Evolutionary conservation across 2,329 filamentous ascomycete species (phyloP).

Genomic region (Pseudogymnoascus pannorum): DNA sequence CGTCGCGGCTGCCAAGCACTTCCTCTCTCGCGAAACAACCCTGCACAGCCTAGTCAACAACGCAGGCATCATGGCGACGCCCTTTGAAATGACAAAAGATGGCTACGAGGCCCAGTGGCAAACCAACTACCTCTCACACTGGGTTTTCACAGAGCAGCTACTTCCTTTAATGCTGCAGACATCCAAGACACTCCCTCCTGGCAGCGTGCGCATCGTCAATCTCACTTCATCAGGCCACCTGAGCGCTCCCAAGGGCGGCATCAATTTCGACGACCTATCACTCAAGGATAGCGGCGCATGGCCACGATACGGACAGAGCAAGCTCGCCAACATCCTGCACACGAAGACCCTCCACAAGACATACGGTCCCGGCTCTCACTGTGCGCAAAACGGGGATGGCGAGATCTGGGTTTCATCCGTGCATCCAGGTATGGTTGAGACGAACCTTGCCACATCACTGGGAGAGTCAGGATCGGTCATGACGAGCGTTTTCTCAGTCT

Average conservation of each 20-base stretch:
- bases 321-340: conserved; percentile 40
- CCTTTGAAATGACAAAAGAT: conserved; percentile 29
- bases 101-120: conserved; percentile 31
- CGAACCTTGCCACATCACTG: conserved; percentile 21
- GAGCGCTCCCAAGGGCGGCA: conserved; percentile 17
- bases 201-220: conserved; percentile 22
- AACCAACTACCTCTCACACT: conserved; percentile 29
- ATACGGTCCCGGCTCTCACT: conserved; percentile 29
- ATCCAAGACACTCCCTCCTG: conserved; percentile 15
- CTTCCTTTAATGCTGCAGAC: conserved; percentile 20
- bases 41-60: conserved; percentile 37
- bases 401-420: conserved; percentile 35
- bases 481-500: conserved; percentile 14
- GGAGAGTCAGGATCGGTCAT: conserved; percentile 13
- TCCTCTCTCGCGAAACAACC: conserved; percentile 16
- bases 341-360: conserved; percentile 30
- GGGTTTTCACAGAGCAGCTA: conserved; percentile 18
- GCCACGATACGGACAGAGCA: conserved; percentile 39
- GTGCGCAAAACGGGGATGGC: conserved; percentile 25
- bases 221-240: conserved; percentile 19
- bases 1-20: conserved; percentile 21
- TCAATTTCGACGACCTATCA: conserved; percentile 18
- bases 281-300: conserved; percentile 29
- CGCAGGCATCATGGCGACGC: conserved; percentile 35
- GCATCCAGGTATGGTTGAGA: conserved; percentile 22